Evolutionary conservation across 352 stramenopile genomes (phyloP), one percentile per base, ranked within the genome.

Genomic region (Phytophthora nicotianae): DNA sequence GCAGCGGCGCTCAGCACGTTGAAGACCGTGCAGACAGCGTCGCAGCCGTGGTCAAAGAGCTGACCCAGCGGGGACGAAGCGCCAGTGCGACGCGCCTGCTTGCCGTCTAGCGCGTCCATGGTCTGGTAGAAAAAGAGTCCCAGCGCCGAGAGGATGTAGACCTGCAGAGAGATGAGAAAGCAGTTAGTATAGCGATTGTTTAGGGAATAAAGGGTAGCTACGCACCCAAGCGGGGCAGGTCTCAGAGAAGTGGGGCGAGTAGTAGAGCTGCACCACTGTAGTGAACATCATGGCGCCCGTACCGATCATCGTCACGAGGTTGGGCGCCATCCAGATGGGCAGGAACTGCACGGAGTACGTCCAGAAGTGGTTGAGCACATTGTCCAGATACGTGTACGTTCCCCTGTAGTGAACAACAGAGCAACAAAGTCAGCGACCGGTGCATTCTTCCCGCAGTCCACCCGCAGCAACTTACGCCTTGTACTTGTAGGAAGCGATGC

Each of bases 81-180:
- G 43, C 80, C 78, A 16, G 97, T 99, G 62, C 93, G 90, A 14
- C 97, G 89, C 33, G 98, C 97, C 77, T 99, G 97, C 80, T 99
- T 99, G 51, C 98, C 98, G 72, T 99, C 98, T 70, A 99, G 97
- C 42, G 98, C 98, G 68, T 99, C 98, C 19, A 99, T 77, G 23
- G 96, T 99, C 79, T 99, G 96, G 72, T 99, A 99, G 45, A 95
- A 59, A 53, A 96, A 96, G 26, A 95, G 73, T 0, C 86, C 85
- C 7, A 91, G 40, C n/a, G 81, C 88, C 37, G 77, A 88, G 45
- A 92, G 62, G 29, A 85, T 58, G 66, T 95, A 96, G 43, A 93
- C 70, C 69, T 77, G 32, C 47, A 70, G 37, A 24, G 19, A 37
- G n/a, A n/a, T 9, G 2, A 6, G 8, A 9, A 24, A 41, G 6